Evolutionary conservation across 2,329 filamentous ascomycete genomes (phyloP).

Genomic region (Cercospora sp.): DNA sequence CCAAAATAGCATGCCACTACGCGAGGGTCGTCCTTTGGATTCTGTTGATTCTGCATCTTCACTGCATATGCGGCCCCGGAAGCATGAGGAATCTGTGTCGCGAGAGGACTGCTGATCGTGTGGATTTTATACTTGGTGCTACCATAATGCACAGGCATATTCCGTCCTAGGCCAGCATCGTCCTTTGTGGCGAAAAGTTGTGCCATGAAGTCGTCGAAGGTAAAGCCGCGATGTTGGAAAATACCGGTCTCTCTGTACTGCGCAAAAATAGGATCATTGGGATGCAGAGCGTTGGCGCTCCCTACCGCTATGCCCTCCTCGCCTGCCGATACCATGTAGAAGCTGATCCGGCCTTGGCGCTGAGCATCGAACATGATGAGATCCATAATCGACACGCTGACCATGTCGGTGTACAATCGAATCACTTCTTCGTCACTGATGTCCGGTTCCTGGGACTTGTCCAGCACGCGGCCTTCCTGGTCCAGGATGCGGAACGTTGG

Average conservation of each 20-base stretch:
- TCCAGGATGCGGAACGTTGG: constrained; percentile 91
- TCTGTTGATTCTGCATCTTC: constrained; percentile 74
- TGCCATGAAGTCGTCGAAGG: constrained; percentile 86
- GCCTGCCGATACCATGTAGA: constrained; percentile 94
- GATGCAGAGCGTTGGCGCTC: constrained; percentile 77
- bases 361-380: constrained; percentile 98
- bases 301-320: constrained; percentile 94
- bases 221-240: constrained; percentile 85
- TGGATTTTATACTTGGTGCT: constrained; percentile 82
- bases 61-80: constrained; percentile 84
- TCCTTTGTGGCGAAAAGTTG: constrained; percentile 87
- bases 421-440: constrained; percentile 64
- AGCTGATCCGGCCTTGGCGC: constrained; percentile 86
- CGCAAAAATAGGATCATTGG: constrained; percentile 85
- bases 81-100: constrained; percentile 87
- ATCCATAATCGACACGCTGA: constrained; percentile 81
- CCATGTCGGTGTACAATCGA: constrained; percentile 64
- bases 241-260: constrained; percentile 95
- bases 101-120: constrained; percentile 81
- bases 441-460: constrained; percentile 66
- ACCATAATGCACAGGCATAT: constrained; percentile 98
- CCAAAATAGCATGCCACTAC: constrained; percentile 85
- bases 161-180: constrained; percentile 78
- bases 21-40: constrained; percentile 65
- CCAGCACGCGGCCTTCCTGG: constrained; percentile 80